A percentile compares a stretch with the other conserved stretches of the same genome.
Evolutionary conservation across 176 grass and related monocot genomes (phyloP).

Genomic region (Rhynchospora pubera): DNA sequence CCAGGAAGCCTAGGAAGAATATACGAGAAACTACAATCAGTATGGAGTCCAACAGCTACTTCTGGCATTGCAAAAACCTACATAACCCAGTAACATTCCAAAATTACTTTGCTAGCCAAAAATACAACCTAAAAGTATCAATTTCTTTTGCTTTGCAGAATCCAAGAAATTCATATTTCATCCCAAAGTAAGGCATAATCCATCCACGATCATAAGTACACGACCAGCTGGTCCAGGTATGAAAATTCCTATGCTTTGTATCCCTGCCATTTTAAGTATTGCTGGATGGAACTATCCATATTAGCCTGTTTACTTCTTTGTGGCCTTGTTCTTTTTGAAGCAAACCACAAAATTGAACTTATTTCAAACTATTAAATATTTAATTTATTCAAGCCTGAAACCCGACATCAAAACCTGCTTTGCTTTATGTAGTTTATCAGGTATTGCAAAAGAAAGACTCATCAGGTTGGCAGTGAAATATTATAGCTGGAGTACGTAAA

Average conservation of each 20-base stretch:
- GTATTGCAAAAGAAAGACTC: neutral
- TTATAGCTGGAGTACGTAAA: neutral
- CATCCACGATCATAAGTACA: neutral
- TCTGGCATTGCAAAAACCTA: slow-evolving; percentile 84
- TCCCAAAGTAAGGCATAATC: neutral
- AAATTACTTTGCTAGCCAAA: neutral
- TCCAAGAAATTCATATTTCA: neutral
- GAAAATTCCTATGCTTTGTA: neutral
- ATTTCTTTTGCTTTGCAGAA: neutral
- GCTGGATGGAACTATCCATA: neutral
- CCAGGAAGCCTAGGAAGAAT: slow-evolving; percentile 81
- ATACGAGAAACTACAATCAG: slow-evolving; percentile 92
- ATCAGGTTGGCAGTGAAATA: neutral
- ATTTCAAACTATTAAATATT: neutral
- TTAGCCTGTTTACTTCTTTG: neutral
- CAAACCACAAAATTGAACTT: neutral
- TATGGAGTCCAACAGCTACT: slow-evolving; percentile 82
- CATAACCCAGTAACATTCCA: neutral
- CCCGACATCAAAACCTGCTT: neutral
- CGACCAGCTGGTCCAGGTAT: neutral
- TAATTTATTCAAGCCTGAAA: neutral
- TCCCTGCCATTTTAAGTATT: neutral
- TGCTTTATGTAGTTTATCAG: neutral
- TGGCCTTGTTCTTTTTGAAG: neutral
- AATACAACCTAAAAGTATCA: neutral